These are phyloP conservation scores for Acephala macrosclerotiorum DNA, from an alignment of 2,329 filamentous ascomycete genomes.

Conservation along the genomic window DNA sequence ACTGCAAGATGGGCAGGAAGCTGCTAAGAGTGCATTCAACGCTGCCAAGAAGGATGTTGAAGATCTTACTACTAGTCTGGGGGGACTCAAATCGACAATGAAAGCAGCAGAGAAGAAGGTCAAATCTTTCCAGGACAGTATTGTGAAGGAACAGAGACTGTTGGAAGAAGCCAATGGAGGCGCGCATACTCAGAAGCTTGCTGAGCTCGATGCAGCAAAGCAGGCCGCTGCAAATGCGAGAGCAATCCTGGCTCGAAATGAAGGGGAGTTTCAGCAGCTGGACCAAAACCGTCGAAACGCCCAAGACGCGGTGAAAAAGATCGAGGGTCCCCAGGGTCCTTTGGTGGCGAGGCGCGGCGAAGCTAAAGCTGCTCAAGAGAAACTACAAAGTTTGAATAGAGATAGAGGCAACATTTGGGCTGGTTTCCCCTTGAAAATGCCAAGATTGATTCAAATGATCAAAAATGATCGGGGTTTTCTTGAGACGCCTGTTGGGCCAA, in stretches of 20 bases:
- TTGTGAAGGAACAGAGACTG: slow-evolving; percentile 63
- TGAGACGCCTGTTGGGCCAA: slow-evolving; percentile 79
- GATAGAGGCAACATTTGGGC: slow-evolving; percentile 66
- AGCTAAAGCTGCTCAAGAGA: slow-evolving; percentile 57
- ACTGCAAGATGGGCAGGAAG: slow-evolving; percentile 54
- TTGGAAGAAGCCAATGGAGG: slow-evolving; percentile 75
- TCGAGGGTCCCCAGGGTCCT: slow-evolving; percentile 43
- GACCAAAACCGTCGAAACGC: slow-evolving; percentile 45
- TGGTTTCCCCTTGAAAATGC: slow-evolving; percentile 70
- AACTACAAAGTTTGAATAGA: slow-evolving; percentile 59
- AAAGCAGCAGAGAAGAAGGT: slow-evolving; percentile 59
- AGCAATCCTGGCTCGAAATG: slow-evolving; percentile 50
- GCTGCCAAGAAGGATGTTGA: slow-evolving; percentile 60
- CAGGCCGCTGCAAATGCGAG: slow-evolving; percentile 54
- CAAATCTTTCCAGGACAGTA: slow-evolving; percentile 54
- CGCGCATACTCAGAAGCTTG: slow-evolving; percentile 66
- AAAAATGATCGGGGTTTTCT: slow-evolving; percentile 72
- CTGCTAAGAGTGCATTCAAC: slow-evolving; percentile 60
- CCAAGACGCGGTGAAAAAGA: slow-evolving; percentile 44
- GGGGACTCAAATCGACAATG: slow-evolving; percentile 67
- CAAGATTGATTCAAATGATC: slow-evolving; percentile 72
- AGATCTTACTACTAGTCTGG: slow-evolving; percentile 67
- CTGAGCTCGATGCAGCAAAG: slow-evolving; percentile 66
- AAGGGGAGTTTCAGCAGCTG: slow-evolving; percentile 47
- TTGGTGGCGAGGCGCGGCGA: slow-evolving; percentile 58